These are phyloP conservation scores for Zasmidium cellare DNA, from an alignment of 2,329 filamentous ascomycete species.

Conservation along the genomic window DNA sequence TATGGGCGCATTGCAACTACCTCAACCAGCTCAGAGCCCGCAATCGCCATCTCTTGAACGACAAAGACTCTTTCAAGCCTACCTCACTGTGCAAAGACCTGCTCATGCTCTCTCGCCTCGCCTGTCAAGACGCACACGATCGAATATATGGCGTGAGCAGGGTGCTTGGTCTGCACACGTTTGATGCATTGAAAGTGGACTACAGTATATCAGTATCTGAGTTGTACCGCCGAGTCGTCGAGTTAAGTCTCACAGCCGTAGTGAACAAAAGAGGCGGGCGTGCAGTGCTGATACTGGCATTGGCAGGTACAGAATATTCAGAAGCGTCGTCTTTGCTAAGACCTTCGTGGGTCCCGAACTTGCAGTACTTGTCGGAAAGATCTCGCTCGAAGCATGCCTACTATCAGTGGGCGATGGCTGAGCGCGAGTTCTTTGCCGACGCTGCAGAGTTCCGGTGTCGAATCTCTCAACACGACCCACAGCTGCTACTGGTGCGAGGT, in stretches of 20 bases:
- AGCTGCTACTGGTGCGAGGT: conserved; percentile 3
- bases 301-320: conserved; percentile 5
- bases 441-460: background rate
- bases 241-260: conserved; percentile 4
- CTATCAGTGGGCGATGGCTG: conserved; percentile 7
- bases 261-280: conserved; percentile 8
- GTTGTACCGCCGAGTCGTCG: conserved; percentile 7
- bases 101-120: conserved; percentile 7
- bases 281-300: conserved; percentile 5
- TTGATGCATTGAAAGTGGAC: conserved; percentile 1
- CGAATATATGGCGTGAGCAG: conserved; percentile 11
- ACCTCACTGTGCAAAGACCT: conserved; percentile 10
- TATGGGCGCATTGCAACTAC: conserved; percentile 12
- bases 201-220: conserved; percentile 7
- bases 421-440: conserved; percentile 3
- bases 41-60: background rate
- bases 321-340: background rate
- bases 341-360: conserved; percentile 9
- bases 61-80: conserved; percentile 5
- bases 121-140: conserved; percentile 5
- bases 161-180: conserved; percentile 5
- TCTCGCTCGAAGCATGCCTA: conserved; percentile 11
- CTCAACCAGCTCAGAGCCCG: conserved; percentile 11
- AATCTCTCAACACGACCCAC: background rate
- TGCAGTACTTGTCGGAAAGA: conserved; percentile 7